Evolutionary conservation across 225 moss, liverwort and hornwort genomes (phyloP).

Genomic region (Lunularia cruciata): DNA sequence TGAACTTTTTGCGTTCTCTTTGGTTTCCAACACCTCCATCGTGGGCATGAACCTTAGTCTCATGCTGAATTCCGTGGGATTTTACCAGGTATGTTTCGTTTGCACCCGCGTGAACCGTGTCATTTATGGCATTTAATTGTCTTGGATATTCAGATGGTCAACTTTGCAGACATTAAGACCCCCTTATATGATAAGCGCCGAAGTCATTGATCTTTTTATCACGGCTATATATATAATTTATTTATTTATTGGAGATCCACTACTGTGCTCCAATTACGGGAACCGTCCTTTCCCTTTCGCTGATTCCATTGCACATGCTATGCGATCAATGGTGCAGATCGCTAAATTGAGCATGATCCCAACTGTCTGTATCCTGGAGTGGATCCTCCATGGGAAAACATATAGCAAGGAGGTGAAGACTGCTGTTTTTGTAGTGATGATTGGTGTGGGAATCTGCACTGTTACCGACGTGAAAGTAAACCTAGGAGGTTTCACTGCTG

Average conservation of each 20-base stretch:
- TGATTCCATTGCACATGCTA: too few relatives aligned
- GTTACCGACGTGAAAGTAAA: slow-evolving; percentile 81
- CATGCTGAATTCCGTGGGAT: slow-evolving; percentile 77
- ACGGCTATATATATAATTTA: neutral
- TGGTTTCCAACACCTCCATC: slow-evolving; percentile 73
- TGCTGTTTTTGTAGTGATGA: slow-evolving; percentile 58
- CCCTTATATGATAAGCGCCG: neutral
- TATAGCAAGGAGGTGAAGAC: slow-evolving; percentile 66
- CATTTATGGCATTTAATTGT: too few relatives aligned
- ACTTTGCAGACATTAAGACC: neutral
- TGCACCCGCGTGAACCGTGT: neutral
- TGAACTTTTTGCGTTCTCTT: slow-evolving; percentile 67
- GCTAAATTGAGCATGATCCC: slow-evolving; percentile 90
- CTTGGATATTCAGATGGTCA: neutral
- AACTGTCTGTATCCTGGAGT: slow-evolving; percentile 74
- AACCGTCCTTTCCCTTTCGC: too few relatives aligned
- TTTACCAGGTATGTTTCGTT: slow-evolving; percentile 61
- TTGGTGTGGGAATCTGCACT: slow-evolving; percentile 75
- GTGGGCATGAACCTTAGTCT: slow-evolving; percentile 84
- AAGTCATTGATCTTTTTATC: neutral
- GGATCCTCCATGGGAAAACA: slow-evolving; percentile 61
- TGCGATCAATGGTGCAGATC: slow-evolving; percentile 38
- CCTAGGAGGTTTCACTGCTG: slow-evolving; percentile 55
- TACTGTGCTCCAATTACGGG: too few relatives aligned
- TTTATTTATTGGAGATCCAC: too few relatives aligned